Base-by-base conservation (phyloP, 2,329 filamentous ascomycete genomes). In the Stemphylium lycopersici region DNA sequence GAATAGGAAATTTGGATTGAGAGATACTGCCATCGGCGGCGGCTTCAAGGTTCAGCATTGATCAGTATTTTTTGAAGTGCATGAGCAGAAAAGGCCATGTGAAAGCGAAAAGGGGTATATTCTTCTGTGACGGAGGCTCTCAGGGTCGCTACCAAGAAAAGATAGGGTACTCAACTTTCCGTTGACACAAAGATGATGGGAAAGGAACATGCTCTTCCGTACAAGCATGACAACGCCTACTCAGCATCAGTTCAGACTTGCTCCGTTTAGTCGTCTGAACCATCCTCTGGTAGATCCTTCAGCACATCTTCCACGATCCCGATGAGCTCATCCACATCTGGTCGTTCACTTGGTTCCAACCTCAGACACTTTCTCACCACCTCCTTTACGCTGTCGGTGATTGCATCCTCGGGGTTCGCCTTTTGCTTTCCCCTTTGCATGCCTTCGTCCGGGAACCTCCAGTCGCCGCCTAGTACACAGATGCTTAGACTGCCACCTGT, bases 391-490 rank as follows among this genome's bases (percentile, higher is more conserved):
- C 85, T 82, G 46, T 93, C 90, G 62, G 90, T 93, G 54, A 97
- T 93, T 1, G 75, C 78, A 18, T 81, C 78, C 10, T 83, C 80
- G 0, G 58, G 46, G 11, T 59, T 63, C 34, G 56, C 54, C 61
- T 82, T 83, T 62, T 81, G 80, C 72, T 87, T 85, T 39, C 84
- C 80, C 43, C 78, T 79, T 66, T 77, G 78, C 6, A 73, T 80
- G 48, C 88, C 87, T 72, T 97, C 93, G 66, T 96, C 93, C 0
- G 95, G 95, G 76, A 98, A 99, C 46, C 92, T 84, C 93, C 95
- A 99, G 77, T 98, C 93, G 34, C 93, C 95, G 56, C 92, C 90
- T 13, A 96, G 80, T 15, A 98, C 90, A 73, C 93, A 98, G 64
- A 98, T 90, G 65, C 90, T 96, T 61, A 99, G 79, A 62, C 90